These are phyloP conservation scores for Torulaspora delbrueckii DNA, from an alignment of 805 yeast species.

Conservation along the genomic window DNA sequence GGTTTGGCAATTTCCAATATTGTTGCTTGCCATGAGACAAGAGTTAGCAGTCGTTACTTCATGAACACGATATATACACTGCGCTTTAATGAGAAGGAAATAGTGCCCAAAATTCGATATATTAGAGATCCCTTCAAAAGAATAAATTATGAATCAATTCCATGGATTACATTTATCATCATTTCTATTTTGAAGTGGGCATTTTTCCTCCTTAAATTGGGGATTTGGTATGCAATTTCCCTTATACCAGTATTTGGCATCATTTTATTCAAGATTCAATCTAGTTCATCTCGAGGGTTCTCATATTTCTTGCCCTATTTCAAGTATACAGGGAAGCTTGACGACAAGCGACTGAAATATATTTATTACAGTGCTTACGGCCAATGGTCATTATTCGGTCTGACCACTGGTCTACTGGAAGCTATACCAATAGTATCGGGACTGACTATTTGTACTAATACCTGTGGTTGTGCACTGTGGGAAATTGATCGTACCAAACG, in stretches of 20 bases:
- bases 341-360: background rate
- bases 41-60: constrained; percentile 3
- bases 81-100: background rate
- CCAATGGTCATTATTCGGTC: constrained; percentile 11
- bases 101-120: background rate
- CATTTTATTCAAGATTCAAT: constrained; percentile 6
- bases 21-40: constrained; percentile 11
- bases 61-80: constrained; percentile 1
- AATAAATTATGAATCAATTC: background rate
- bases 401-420: constrained; percentile 11
- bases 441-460: constrained; percentile 12
- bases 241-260: constrained; percentile 9
- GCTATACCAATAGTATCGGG: constrained; percentile 11
- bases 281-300: constrained; percentile 13
- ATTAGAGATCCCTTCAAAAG: background rate
- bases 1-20: constrained; percentile 8
- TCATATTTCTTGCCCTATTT: constrained; percentile 11
- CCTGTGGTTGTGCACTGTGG: constrained; percentile 16
- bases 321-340: constrained; percentile 4
- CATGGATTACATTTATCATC: background rate
- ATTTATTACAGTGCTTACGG: constrained; percentile 10
- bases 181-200: background rate
- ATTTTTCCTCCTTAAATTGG: background rate
- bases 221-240: constrained; percentile 9
- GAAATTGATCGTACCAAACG: constrained; percentile 2